Evolutionary conservation across 495 filamentous ascomycete genomes (phyloP).

Genomic region (Podospora bellae-mahoneyi): DNA sequence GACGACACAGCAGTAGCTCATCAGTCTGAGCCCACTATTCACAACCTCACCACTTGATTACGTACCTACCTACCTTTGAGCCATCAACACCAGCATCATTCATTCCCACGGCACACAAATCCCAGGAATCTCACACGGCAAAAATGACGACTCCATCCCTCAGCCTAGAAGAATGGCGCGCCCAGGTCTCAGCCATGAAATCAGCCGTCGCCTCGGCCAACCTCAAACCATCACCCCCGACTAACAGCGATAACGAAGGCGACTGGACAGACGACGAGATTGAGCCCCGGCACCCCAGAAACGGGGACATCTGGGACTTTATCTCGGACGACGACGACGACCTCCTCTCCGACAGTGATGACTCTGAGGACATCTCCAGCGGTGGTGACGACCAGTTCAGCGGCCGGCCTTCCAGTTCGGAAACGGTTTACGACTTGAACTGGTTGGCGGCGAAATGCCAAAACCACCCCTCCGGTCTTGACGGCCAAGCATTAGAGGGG

Average conservation of each 20-base stretch:
- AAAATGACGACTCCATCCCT: background rate
- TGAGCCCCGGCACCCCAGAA: constrained; percentile 50
- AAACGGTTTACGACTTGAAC: constrained; percentile 37
- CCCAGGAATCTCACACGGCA: background rate
- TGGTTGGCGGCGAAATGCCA: constrained; percentile 70
- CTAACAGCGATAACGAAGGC: constrained; percentile 21
- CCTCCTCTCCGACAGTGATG: constrained; percentile 29
- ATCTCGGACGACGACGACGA: constrained; percentile 66
- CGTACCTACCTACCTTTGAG: too few species aligned
- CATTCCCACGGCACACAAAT: background rate
- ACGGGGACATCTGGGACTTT: constrained; percentile 83
- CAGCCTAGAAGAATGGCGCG: constrained; percentile 37
- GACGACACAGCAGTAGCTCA: background rate
- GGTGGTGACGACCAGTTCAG: constrained; percentile 25
- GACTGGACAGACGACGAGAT: constrained; percentile 10
- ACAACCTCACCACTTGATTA: background rate
- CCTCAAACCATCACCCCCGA: background rate
- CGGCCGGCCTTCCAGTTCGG: background rate
- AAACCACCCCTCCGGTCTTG: constrained; percentile 57
- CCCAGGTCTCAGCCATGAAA: constrained; percentile 47
- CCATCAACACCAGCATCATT: background rate
- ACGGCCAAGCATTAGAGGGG: constrained; percentile 58
- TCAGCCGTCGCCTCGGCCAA: constrained; percentile 35
- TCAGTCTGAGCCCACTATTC: background rate
- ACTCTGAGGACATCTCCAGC: constrained; percentile 44